Evolutionary conservation across 306 rosid genomes (phyloP).

Genomic region (Cucurbita argyrosperma): DNA sequence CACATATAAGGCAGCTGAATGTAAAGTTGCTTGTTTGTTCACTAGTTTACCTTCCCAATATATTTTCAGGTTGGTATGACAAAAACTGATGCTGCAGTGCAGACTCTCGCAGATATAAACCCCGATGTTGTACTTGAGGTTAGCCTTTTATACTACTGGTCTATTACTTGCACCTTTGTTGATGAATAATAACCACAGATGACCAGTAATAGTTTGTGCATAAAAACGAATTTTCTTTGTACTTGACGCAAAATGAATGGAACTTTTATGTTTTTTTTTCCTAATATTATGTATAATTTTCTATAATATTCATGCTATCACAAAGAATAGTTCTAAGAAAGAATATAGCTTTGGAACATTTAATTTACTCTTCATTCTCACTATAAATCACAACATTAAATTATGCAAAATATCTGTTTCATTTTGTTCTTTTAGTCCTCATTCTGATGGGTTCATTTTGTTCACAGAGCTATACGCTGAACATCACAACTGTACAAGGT

Average conservation of each 20-base stretch:
- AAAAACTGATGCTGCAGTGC: constrained; percentile 93
- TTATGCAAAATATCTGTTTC: neutral
- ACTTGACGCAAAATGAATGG: neutral
- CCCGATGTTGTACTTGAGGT: constrained; percentile 95
- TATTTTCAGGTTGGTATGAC: constrained; percentile 73
- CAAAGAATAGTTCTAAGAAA: neutral
- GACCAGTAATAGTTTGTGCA: neutral
- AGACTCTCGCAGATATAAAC: constrained; percentile 86
- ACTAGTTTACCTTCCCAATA: neutral
- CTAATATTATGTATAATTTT: neutral
- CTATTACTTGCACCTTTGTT: neutral
- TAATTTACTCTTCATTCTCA: neutral
- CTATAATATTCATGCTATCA: neutral
- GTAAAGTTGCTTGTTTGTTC: neutral
- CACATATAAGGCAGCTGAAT: neutral
- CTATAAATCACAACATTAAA: neutral
- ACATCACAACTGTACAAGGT: constrained; percentile 86
- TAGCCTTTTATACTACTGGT: neutral
- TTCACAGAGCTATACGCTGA: constrained; percentile 71
- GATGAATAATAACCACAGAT: neutral
- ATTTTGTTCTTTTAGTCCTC: neutral
- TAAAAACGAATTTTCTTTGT: neutral
- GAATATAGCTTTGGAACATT: neutral
- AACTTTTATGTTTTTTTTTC: neutral
- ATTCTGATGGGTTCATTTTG: neutral